These are phyloP conservation scores for Spergularia azorica DNA, from an alignment of 179 eudicot species.

Conservation along the genomic window DNA sequence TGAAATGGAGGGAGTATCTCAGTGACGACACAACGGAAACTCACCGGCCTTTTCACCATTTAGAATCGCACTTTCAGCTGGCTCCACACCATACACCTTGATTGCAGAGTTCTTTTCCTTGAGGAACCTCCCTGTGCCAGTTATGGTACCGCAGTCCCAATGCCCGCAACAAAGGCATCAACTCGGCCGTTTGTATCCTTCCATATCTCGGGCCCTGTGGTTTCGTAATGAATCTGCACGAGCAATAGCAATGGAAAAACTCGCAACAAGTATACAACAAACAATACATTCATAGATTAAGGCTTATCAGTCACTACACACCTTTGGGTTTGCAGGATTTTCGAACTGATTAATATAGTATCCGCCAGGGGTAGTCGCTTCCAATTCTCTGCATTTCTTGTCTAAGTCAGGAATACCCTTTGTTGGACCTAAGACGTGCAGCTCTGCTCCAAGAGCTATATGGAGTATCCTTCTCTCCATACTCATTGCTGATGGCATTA, in stretches of 20 bases:
- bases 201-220: conserved; percentile 96
- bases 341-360: conserved; percentile 72
- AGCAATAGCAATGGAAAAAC: neutral
- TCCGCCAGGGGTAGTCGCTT: conserved; percentile 56
- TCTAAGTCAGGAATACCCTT: conserved; percentile 61
- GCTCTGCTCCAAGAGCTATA: conserved; percentile 75
- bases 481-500: conserved; percentile 77
- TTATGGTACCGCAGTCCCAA: conserved; percentile 90
- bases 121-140: conserved; percentile 72
- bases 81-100: conserved; percentile 76
- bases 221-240: conserved; percentile 71
- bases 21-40: conserved; percentile 13
- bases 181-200: conserved; percentile 64
- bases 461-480: conserved; percentile 68
- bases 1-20: neutral
- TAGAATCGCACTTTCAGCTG: conserved; percentile 69
- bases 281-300: neutral
- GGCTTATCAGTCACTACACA: conserved; percentile 14
- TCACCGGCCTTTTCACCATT: conserved; percentile 78
- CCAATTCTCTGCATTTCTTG: conserved; percentile 59
- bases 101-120: conserved; percentile 77
- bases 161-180: conserved; percentile 73
- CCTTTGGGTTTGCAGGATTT: conserved; percentile 79
- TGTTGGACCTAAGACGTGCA: conserved; percentile 64
- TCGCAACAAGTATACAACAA: neutral